These are phyloP conservation scores for Wallemia mellicola DNA, from an alignment of 1,284 basidiomycete genomes.

Conservation along the genomic window DNA sequence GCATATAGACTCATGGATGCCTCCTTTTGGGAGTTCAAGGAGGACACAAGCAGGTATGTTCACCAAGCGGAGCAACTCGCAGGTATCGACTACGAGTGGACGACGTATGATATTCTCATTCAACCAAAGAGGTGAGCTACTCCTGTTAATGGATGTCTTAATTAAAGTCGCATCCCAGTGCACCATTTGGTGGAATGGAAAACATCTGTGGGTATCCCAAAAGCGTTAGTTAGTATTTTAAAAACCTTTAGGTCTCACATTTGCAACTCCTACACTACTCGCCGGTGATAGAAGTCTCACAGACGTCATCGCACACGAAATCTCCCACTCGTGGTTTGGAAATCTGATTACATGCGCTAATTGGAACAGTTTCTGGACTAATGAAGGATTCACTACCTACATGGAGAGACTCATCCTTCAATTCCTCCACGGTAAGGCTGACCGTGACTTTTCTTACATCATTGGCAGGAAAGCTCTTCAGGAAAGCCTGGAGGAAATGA, in stretches of 20 bases:
- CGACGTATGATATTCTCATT: slow-evolving; percentile 72
- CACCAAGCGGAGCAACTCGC: slow-evolving; percentile 36
- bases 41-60: slow-evolving; percentile 34
- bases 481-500: slow-evolving; percentile 36
- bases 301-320: slow-evolving; percentile 44
- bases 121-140: slow-evolving; percentile 70
- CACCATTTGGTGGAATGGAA: slow-evolving; percentile 75
- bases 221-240: background rate
- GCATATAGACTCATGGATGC: slow-evolving; percentile 26
- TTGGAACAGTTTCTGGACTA: slow-evolving; percentile 6
- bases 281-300: slow-evolving; percentile 57
- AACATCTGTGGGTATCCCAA: slow-evolving; percentile 7
- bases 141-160: too few relatives aligned
- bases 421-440: slow-evolving; percentile 39
- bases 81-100: slow-evolving; percentile 41
- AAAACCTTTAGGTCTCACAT: slow-evolving; percentile 40
- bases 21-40: slow-evolving; percentile 61
- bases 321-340: slow-evolving; percentile 56
- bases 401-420: slow-evolving; percentile 59
- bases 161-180: too few relatives aligned
- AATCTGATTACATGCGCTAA: slow-evolving; percentile 4
- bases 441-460: slow-evolving; percentile 50
- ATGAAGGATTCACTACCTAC: slow-evolving; percentile 61
- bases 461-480: slow-evolving; percentile 43
- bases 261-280: slow-evolving; percentile 61